Conservation (phyloP, 306 rosid genomes). For the Citrullus amarus region DNA sequence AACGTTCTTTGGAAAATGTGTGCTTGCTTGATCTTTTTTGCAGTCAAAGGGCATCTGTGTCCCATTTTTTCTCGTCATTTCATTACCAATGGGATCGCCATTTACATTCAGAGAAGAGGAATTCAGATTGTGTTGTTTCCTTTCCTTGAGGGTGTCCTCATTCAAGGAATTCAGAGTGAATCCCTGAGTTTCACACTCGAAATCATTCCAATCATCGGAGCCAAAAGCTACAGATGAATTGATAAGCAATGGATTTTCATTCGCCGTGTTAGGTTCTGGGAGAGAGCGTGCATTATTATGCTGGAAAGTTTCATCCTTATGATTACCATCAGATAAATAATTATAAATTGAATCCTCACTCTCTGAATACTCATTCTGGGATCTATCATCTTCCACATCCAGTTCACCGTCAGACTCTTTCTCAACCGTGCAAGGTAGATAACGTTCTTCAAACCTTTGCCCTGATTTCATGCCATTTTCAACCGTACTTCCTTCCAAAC, state of each 20-base stretch:
- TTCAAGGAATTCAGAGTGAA: conserved; percentile 11
- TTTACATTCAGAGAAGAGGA: conserved; percentile 8
- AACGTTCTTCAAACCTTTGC: conserved; percentile 10
- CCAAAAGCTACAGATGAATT: conserved; percentile 83
- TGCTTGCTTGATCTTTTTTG: conserved; percentile 19
- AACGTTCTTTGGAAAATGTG: conserved; percentile 14
- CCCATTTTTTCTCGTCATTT: conserved; percentile 15
- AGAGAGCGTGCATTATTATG: conserved; percentile 10
- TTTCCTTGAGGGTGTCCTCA: conserved; percentile 17
- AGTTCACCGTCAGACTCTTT: conserved; percentile 10
- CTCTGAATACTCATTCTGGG: conserved; percentile 40
- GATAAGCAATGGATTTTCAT: conserved; percentile 58
- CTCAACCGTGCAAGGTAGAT: conserved; percentile 6
- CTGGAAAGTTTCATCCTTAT: conserved; percentile 13
- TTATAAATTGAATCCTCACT: conserved; percentile 60
- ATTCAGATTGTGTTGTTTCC: conserved; percentile 11
- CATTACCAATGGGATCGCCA: conserved; percentile 11
- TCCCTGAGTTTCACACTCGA: conserved; percentile 29
- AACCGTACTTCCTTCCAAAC: conserved; percentile 10
- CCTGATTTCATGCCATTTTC: conserved; percentile 13
- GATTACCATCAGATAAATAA: conserved; percentile 35
- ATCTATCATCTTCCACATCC: conserved; percentile 26
- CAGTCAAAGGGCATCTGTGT: conserved; percentile 5
- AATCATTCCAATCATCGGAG: conserved; percentile 69
- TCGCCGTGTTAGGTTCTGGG: conserved; percentile 16